phyloP scores from a whole-genome alignment of 768 basidiomycete species.

The Lactarius vividus region DNA sequence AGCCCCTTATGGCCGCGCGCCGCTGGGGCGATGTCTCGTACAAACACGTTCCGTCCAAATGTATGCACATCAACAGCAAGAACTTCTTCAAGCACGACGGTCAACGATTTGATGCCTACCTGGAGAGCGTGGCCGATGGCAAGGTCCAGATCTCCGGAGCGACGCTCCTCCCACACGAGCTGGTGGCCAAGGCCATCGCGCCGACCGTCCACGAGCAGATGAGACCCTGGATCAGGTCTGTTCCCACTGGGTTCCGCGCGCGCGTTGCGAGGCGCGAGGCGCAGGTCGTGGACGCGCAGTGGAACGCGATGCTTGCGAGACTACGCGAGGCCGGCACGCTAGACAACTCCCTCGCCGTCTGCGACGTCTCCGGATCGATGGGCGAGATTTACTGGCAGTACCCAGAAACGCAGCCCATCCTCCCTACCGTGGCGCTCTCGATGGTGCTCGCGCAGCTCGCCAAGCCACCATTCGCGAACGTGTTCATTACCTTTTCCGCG shows the following conservation, averaged over 20 bases:
- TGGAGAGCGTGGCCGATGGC: constrained; percentile 54
- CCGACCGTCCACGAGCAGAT: neutral
- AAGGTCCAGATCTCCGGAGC: constrained; percentile 60
- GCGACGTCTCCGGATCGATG: constrained; percentile 78
- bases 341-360: constrained; percentile 62
- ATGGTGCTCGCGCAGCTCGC: constrained; percentile 62
- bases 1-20: constrained; percentile 59
- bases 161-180: constrained; percentile 62
- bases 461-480: constrained; percentile 58
- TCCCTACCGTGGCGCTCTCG: constrained; percentile 62
- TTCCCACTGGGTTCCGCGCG: constrained; percentile 33
- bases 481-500: constrained; percentile 67
- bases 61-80: constrained; percentile 57
- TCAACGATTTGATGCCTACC: constrained; percentile 55
- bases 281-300: constrained; percentile 61
- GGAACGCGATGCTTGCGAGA: constrained; percentile 55
- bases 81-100: constrained; percentile 58
- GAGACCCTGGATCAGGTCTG: neutral
- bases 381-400: constrained; percentile 34
- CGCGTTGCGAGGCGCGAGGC: constrained; percentile 37
- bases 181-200: constrained; percentile 43
- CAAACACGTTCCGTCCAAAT: constrained; percentile 54
- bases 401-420: constrained; percentile 43
- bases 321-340: constrained; percentile 55
- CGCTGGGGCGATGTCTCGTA: constrained; percentile 59